Base-by-base conservation (phyloP, 2,329 filamentous ascomycete species). In the Xylariaceae sp. region DNA sequence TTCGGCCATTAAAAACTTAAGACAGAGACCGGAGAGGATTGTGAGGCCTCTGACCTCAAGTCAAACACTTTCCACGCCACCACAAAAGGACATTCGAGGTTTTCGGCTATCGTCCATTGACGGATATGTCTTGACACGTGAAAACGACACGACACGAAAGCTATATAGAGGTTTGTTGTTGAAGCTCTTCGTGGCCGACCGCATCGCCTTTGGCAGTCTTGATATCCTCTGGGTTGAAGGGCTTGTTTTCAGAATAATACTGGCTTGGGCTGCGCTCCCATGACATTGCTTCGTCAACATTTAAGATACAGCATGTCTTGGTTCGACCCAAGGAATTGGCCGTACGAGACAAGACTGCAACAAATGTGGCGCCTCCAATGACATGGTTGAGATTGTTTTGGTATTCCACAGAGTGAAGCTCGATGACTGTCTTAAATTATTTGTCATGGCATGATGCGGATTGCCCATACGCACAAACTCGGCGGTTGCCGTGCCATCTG, bases 91-190 rank as follows among this genome's bases (percentile, higher is more conserved):
- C 34, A 70, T 75, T 34, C 66, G 70, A 16, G 61, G 57, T 8
- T 74, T 74, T 52, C 66, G 69, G 26, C 68, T 71, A 12, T 76
- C 73, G 1, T 63, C 68, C 17, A 73, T 78, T 70, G 74, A 78
- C 47, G 70, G 64, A 11, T 76, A 66, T 44, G 63, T 76, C 4
- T 53, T 75, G 13, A 42, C 52, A 8, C 52, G 64, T 8, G 58
- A 57, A 17, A 54, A 65, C 19, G 28, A 37, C 7, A 18, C 38
- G 22, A 44, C 54, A 19, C 61, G 59, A 51, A 50, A 28, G 17
- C 22, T 39, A 2, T 77, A 78, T 45, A 50, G 62, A 24, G 45
- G 53, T 3, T 50, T 64, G 2, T 60, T 74, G 8, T 39, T 68
- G 38, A 64, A 57, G 38, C 47, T 74, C 13, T 71, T 78, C 32